A percentile compares a stretch with the other conserved stretches of the same genome.
Conservation (phyloP, 306 rosid genomes). For the Quillaja saponaria region DNA sequence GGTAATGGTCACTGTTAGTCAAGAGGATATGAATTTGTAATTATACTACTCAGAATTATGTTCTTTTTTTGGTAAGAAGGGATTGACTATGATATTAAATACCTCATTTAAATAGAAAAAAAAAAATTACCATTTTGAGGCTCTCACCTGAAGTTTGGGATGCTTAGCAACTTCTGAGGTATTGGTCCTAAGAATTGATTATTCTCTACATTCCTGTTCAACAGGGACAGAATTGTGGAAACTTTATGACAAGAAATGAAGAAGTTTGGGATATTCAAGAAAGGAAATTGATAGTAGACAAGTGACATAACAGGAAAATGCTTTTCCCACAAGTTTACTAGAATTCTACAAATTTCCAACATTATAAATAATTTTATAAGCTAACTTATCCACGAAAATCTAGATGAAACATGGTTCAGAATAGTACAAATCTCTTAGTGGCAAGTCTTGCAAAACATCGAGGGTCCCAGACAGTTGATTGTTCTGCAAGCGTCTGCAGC, state of each 20-base stretch:
- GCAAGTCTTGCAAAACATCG: constrained; percentile 73
- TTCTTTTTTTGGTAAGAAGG: background rate
- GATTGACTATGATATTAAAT: constrained; percentile 21
- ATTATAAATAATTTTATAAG: constrained; percentile 18
- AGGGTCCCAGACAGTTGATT: constrained; percentile 81
- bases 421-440: constrained; percentile 70
- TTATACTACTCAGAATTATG: background rate
- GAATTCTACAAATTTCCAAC: constrained; percentile 10
- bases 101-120: too few species aligned
- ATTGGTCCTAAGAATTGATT: constrained; percentile 78
- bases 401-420: constrained; percentile 39
- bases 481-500: constrained; percentile 73
- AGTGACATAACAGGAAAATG: background rate
- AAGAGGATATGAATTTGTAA: constrained; percentile 26
- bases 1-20: constrained; percentile 27
- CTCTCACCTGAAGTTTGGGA: constrained; percentile 66
- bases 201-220: constrained; percentile 83
- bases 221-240: constrained; percentile 23
- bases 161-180: constrained; percentile 74
- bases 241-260: constrained; percentile 12
- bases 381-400: constrained; percentile 19
- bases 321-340: constrained; percentile 7
- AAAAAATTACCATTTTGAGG: background rate
- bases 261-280: constrained; percentile 4
- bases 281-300: background rate